Evolutionary conservation across 352 stramenopile species (phyloP).

Genomic region (Globisporangium polare): DNA sequence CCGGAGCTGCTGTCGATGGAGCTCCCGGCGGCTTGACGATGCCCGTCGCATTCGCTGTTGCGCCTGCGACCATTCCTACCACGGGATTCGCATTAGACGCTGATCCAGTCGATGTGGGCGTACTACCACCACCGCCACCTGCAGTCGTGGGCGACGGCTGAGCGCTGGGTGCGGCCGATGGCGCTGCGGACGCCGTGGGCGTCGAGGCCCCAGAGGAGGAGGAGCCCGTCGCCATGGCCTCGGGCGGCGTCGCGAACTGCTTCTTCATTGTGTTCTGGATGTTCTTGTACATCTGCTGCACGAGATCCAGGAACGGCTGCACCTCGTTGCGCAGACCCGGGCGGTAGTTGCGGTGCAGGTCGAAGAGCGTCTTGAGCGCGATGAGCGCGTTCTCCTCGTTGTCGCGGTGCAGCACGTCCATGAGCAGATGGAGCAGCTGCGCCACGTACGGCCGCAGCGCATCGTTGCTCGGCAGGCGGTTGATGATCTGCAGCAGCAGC

Average conservation of each 20-base stretch:
- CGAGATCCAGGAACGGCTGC: conserved; percentile 82
- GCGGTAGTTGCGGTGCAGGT: conserved; percentile 96
- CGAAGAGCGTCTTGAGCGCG: conserved; percentile 94
- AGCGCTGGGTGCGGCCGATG: background rate
- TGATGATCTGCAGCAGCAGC: conserved; percentile 93
- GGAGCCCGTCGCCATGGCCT: conserved; percentile 15
- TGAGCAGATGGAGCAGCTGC: conserved; percentile 89
- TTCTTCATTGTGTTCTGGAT: conserved; percentile 80
- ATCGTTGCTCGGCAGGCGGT: conserved; percentile 94
- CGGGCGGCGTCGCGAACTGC: conserved; percentile 64
- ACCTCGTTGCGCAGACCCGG: conserved; percentile 89
- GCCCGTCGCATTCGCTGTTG: conserved; percentile 7
- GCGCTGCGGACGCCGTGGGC: background rate
- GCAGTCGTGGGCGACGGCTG: conserved; percentile 8
- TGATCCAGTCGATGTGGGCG: background rate
- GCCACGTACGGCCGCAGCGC: conserved; percentile 92
- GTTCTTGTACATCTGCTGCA: conserved; percentile 91
- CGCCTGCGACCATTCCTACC: background rate
- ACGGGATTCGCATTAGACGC: background rate
- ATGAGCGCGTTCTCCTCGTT: conserved; percentile 97
- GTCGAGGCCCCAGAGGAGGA: conserved; percentile 1
- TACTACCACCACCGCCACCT: background rate
- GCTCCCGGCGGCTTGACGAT: conserved; percentile 11
- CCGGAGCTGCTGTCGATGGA: background rate
- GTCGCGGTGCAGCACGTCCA: conserved; percentile 93